phyloP scores from a whole-genome alignment of 208 protist species.

The Crithidia expoeki region DNA sequence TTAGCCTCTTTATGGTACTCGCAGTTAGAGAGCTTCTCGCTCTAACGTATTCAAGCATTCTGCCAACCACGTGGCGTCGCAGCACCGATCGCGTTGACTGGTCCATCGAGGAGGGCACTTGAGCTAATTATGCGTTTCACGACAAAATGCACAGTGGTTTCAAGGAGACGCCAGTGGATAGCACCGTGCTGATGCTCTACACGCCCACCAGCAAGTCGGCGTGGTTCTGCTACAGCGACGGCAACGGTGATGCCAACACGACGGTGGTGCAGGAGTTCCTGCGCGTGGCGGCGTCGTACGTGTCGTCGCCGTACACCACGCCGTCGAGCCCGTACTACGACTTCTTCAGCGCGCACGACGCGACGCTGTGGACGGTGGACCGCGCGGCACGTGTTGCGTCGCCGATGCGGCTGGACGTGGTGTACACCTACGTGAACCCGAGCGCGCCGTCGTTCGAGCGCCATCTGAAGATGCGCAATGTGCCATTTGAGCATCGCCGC shows the following conservation, averaged over 20 bases:
- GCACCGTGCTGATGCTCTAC: slow-evolving; percentile 48
- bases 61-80: no score
- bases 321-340: slow-evolving; percentile 38
- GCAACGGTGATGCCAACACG: neutral
- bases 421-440: slow-evolving; percentile 68
- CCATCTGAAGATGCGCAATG: slow-evolving; percentile 30
- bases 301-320: no score
- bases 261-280: slow-evolving; percentile 30
- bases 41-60: no score
- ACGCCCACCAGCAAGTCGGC: neutral
- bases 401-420: slow-evolving; percentile 55
- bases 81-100: no score
- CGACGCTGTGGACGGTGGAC: slow-evolving; percentile 52
- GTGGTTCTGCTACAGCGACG: slow-evolving; percentile 30
- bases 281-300: slow-evolving; percentile 35
- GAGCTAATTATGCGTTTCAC: no score
- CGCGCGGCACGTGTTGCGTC: slow-evolving; percentile 18
- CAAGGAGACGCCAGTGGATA: slow-evolving; percentile 22
- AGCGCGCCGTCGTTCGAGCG: slow-evolving; percentile 36
- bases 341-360: slow-evolving; percentile 42
- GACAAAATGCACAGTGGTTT: slow-evolving; percentile 22
- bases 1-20: no score
- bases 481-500: slow-evolving; percentile 29
- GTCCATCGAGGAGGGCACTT: no score
- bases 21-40: no score